These are phyloP conservation scores for Myotisia sp. DNA, from an alignment of 2,329 filamentous ascomycete species.

Conservation along the genomic window DNA sequence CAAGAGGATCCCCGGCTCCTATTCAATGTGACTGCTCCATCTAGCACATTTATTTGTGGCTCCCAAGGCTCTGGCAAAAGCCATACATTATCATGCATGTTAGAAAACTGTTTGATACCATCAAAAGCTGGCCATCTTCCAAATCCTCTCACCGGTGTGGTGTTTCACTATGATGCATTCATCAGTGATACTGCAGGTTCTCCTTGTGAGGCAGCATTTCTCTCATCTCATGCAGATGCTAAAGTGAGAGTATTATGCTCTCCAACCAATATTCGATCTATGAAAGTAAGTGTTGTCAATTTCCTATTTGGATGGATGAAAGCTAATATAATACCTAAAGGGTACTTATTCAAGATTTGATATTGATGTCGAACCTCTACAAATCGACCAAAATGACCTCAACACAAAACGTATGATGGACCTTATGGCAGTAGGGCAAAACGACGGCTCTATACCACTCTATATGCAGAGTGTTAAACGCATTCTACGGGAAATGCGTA, in stretches of 20 bases:
- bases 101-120: slow-evolving; percentile 43
- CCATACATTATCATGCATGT: slow-evolving; percentile 33
- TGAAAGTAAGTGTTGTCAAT: slow-evolving; percentile 13
- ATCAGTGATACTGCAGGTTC: slow-evolving; percentile 34
- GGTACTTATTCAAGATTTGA: slow-evolving; percentile 31
- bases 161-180: slow-evolving; percentile 52
- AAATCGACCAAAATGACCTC: slow-evolving; percentile 39
- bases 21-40: slow-evolving; percentile 31
- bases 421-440: slow-evolving; percentile 42
- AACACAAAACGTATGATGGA: slow-evolving; percentile 46
- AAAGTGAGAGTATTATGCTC: slow-evolving; percentile 42
- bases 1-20: slow-evolving; percentile 4
- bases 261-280: slow-evolving; percentile 33
- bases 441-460: slow-evolving; percentile 33
- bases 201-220: slow-evolving; percentile 47
- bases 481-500: slow-evolving; percentile 41
- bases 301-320: no score
- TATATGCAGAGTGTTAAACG: slow-evolving; percentile 45
- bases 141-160: slow-evolving; percentile 43
- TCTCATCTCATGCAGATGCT: slow-evolving; percentile 33
- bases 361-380: slow-evolving; percentile 37
- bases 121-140: slow-evolving; percentile 35
- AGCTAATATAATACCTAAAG: no score
- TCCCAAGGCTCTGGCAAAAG: slow-evolving; percentile 48
- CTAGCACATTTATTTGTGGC: slow-evolving; percentile 49